A percentile compares a stretch with the other conserved stretches of the same genome.
These are phyloP conservation scores for Pinus albicaulis DNA, from an alignment of 75 land plant genomes.

Conservation along the genomic window DNA sequence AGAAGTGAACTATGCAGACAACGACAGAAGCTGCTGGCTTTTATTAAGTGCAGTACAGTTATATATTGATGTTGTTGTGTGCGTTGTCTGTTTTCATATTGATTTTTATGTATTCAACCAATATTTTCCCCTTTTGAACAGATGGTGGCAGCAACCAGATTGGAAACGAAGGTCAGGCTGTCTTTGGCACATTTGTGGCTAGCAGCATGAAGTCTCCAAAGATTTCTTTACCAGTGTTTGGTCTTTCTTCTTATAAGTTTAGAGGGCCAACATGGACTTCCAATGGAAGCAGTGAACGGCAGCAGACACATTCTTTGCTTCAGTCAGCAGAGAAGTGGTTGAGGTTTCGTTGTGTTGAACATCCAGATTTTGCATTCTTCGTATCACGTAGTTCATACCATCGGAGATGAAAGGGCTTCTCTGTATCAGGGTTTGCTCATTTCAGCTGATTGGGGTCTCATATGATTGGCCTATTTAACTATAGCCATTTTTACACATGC, in stretches of 20 bases:
- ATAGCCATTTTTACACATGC: conserved; percentile 4
- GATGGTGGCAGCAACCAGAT: neutral
- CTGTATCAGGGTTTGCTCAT: neutral
- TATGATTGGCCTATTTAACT: conserved; percentile 5
- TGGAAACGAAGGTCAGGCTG: conserved; percentile 1
- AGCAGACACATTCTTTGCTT: conserved; percentile 40
- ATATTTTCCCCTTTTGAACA: neutral
- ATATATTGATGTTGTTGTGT: neutral
- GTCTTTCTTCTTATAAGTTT: conserved; percentile 81
- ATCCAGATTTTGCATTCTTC: conserved; percentile 79
- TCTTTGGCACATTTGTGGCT: conserved; percentile 1
- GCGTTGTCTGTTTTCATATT: neutral
- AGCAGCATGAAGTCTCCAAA: conserved; percentile 17
- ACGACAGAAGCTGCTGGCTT: neutral
- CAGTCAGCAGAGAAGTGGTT: conserved; percentile 73
- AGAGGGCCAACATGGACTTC: conserved; percentile 60
- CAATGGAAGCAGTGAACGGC: conserved; percentile 35
- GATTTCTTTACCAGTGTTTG: conserved; percentile 57
- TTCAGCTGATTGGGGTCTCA: neutral
- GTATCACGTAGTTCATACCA: conserved; percentile 15
- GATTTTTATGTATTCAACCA: neutral
- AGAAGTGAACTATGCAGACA: too few species aligned
- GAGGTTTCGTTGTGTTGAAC: conserved; percentile 48
- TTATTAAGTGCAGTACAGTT: neutral
- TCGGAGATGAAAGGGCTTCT: conserved; percentile 11